Base-by-base conservation (phyloP, 2,329 filamentous ascomycete species). In the Fusarium sterilihyphosum region DNA sequence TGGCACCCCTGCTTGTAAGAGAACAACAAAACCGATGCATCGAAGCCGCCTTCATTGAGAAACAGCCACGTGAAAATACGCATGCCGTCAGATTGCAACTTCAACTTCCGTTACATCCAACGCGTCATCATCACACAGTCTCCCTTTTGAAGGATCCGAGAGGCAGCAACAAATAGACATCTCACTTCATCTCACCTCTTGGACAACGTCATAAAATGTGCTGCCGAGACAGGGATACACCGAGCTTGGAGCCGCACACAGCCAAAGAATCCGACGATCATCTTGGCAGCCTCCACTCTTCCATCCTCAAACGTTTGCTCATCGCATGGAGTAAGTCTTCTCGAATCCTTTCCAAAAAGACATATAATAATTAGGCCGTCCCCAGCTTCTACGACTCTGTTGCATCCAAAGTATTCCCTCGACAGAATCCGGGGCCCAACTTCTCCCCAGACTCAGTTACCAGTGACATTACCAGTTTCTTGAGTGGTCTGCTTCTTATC, bases 221-320 rank as follows among this genome's bases (percentile, higher is more conserved):
- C 29, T 53, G 64, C 61, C 71, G 49, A 76, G 73, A 56, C 67
- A 70, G 44, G 57, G 73, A 70, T 72, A 53, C 73, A 70, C 70
- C 61, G 63, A 74, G 40, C 7, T 52, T 61, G 62, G 62, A 60
- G 60, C 61, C 50, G 63, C 64, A 43, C 52, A 33, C 43, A 74
- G 68, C 71, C 61, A 65, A 65, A 68, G 35, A 73, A 70, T 26
- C 13, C 17, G 69, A 49, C 61, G 74, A 77, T 76, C 74, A 54
- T 50, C 74, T 76, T 76, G 74, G 74, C 74, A 60, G 29, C 50
- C 65, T 57, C 73, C 73, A 73, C 71, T 63, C 64, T 57, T 74
- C 44, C 63, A 70, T 58, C 29, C 44, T 54, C 62, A 18, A 44
- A 33, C 14, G 24, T 31, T 24, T 59, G 17, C 40, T 53, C 37